Percentiles rank a stretch among this genome's conserved stretches.
phyloP scores from a whole-genome alignment of 768 basidiomycete species.

The Hemileccinum impolitum region DNA sequence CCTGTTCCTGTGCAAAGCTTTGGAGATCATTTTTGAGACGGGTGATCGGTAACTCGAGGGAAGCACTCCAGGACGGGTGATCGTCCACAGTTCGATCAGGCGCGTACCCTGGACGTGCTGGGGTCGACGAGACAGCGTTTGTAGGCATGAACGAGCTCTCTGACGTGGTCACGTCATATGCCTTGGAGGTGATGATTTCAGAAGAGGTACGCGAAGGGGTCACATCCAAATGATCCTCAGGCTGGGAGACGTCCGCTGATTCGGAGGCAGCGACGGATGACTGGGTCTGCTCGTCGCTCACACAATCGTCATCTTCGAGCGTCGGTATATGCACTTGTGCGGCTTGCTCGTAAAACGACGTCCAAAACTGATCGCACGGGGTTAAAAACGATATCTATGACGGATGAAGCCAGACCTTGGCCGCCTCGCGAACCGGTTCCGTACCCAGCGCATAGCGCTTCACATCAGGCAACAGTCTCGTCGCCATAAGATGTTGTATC shows the following conservation, averaged over 20 bases:
- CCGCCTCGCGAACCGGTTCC: conserved; percentile 85
- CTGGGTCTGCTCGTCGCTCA: conserved; percentile 48
- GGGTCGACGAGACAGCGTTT: conserved; percentile 76
- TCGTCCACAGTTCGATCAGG: conserved; percentile 42
- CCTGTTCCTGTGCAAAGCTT: conserved; percentile 42
- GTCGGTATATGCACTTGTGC: conserved; percentile 83
- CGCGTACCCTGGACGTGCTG: conserved; percentile 41
- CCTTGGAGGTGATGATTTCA: not conserved
- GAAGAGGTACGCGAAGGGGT: conserved; percentile 14
- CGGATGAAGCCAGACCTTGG: conserved; percentile 56
- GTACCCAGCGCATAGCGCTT: conserved; percentile 86
- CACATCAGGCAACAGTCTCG: conserved; percentile 79
- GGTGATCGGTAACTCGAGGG: conserved; percentile 71
- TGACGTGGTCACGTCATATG: conserved; percentile 44
- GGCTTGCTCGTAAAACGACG: conserved; percentile 91
- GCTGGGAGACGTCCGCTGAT: conserved; percentile 5
- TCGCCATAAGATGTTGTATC: conserved; percentile 82
- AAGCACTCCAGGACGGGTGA: conserved; percentile 67
- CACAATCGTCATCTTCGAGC: conserved; percentile 62
- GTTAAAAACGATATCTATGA: not conserved
- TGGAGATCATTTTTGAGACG: conserved; percentile 62
- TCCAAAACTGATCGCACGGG: conserved; percentile 73
- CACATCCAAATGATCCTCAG: conserved; percentile 6
- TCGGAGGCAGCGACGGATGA: conserved; percentile 20
- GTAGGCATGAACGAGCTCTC: conserved; percentile 75